Percentiles rank a stretch among this genome's conserved stretches.
phyloP scores from a whole-genome alignment of 2,329 filamentous ascomycete species.

The Colletotrichum shisoi region DNA sequence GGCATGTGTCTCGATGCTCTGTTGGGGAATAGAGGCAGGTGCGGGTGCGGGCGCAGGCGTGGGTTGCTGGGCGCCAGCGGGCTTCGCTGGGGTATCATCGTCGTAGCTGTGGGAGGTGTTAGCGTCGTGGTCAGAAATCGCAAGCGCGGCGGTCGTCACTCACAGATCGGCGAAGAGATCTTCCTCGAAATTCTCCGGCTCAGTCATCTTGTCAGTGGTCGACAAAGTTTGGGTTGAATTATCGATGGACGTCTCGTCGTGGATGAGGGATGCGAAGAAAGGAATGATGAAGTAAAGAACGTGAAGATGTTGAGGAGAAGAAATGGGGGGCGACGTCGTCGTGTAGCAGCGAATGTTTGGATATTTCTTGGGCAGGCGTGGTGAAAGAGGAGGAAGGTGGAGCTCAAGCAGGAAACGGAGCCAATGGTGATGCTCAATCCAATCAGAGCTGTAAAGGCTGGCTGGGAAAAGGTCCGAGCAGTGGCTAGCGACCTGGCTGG shows the following conservation, averaged over 20 bases:
- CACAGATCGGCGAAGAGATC: constrained; percentile 97
- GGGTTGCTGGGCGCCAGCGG: constrained; percentile 49
- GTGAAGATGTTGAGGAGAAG: constrained; percentile 15
- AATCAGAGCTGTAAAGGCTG: constrained; percentile 32
- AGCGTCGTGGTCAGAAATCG: constrained; percentile 14
- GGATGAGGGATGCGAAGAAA: constrained; percentile 16
- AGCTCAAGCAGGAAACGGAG: constrained; percentile 20
- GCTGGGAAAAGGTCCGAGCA: constrained; percentile 17
- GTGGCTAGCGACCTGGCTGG: neutral
- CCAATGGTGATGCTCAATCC: constrained; percentile 34
- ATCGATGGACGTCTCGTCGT: neutral
- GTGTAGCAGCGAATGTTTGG: constrained; percentile 29
- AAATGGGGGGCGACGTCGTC: constrained; percentile 7
- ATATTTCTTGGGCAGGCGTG: constrained; percentile 35
- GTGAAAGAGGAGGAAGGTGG: constrained; percentile 34
- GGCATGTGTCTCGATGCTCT: constrained; percentile 45
- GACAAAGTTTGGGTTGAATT: too few relatives aligned
- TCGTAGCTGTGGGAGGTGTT: constrained; percentile 64
- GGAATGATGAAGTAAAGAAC: constrained; percentile 26
- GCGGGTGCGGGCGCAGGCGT: constrained; percentile 46
- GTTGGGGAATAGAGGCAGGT: constrained; percentile 41
- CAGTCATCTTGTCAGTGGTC: constrained; percentile 67
- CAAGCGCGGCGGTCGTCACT: constrained; percentile 50
- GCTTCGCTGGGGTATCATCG: constrained; percentile 62
- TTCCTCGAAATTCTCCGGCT: constrained; percentile 84